Percentiles rank a stretch among this genome's conserved stretches.
Conservation (phyloP, 805 yeast genomes). For the Saccharomyces jurei region DNA sequence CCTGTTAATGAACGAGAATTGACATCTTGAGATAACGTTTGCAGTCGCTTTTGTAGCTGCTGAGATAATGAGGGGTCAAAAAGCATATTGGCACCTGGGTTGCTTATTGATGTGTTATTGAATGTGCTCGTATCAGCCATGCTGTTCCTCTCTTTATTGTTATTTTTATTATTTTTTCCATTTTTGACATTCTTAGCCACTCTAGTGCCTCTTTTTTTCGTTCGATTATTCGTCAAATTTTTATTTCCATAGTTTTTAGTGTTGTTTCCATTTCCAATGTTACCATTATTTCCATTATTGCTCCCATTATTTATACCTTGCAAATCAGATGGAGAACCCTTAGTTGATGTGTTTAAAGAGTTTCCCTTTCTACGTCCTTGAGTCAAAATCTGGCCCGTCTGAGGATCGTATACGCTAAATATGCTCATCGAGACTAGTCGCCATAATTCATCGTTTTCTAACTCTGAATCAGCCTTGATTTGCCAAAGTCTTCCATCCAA, state of each 20-base stretch:
- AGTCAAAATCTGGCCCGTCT: constrained; percentile 22
- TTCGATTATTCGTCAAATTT: neutral
- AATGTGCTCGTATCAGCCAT: neutral
- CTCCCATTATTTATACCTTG: neutral
- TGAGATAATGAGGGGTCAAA: constrained; percentile 23
- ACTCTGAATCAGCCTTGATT: constrained; percentile 22
- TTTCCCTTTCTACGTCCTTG: constrained; percentile 16
- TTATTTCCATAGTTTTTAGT: neutral
- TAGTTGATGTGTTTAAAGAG: constrained; percentile 17
- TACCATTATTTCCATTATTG: constrained; percentile 1
- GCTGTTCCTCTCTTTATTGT: neutral
- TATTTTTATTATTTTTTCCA: constrained; percentile 1
- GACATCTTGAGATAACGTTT: constrained; percentile 22
- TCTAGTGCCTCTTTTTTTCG: constrained; percentile 2
- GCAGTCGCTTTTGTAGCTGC: constrained; percentile 22
- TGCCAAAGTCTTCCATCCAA: constrained; percentile 25
- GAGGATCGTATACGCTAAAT: constrained; percentile 20
- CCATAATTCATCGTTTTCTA: constrained; percentile 25
- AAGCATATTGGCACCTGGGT: constrained; percentile 12
- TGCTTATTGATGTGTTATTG: neutral
- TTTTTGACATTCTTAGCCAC: neutral
- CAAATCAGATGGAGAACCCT: constrained; percentile 16
- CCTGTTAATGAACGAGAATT: constrained; percentile 23
- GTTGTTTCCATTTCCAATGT: neutral
- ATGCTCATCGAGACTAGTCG: constrained; percentile 20